Base-by-base conservation (phyloP, 1,284 basidiomycete species). In the Rugosomyces carneus region DNA sequence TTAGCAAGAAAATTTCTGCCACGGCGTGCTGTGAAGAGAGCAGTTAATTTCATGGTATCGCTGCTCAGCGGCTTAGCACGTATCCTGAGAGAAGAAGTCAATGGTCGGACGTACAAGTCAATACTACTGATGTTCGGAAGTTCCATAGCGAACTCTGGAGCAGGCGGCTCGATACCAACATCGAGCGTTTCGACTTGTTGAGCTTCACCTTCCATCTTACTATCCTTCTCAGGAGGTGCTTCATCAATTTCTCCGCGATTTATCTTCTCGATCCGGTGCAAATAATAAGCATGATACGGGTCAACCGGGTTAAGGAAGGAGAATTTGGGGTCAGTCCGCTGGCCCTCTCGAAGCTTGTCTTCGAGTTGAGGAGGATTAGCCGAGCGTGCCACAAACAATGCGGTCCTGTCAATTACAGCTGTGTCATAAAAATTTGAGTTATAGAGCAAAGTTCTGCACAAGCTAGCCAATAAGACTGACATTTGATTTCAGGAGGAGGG, bases 351-450 rank as follows among this genome's bases (percentile, higher is more conserved):
- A 63, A 98, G 93, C 73, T 94, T 94, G 64, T 93, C 89, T 69
- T 97, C 94, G 58, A 98, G 93, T 56, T 86, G 81, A 10, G 80
- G 76, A 2, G 93, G 91, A 58, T 94, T 90, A 16, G 86, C 84
- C 19, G 91, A 93, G 56, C 89, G 86, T 16, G 93, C 92, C 51
- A 99, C 89, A 53, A 91, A 94, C n/a, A 78, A 66, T 10, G 96
- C 94, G 5, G 96, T 99, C 61, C 93, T 85, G 75, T 99, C 96
- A 57, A 99, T 93, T 50, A 98, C 93, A 51, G 84, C 90, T 91
- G 53, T 31, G 41, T 20, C 27, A 29, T 31, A 37, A n/a, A 34
- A 15, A n/a, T 11, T 6, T 34, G 5, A 16, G 15, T 34, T n/a
- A n/a, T 15, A 3, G n/a, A 31, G 37, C 3, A 44, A 44, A 19